A percentile compares a stretch with the other conserved stretches of the same genome.
These are phyloP conservation scores for Balansia obtecta DNA, from an alignment of 2,329 filamentous ascomycete species.

Conservation along the genomic window DNA sequence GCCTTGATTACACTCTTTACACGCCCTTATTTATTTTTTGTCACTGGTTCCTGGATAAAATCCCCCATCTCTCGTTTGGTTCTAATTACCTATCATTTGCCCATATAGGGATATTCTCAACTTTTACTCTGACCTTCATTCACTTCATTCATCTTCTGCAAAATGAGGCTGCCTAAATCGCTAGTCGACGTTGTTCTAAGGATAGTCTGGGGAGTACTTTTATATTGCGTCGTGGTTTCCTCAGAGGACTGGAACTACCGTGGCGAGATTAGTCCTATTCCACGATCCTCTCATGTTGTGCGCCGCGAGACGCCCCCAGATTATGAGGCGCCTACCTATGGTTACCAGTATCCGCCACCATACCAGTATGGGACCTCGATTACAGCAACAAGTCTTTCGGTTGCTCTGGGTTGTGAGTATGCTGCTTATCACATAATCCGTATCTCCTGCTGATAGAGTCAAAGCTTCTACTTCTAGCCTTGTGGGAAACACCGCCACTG, in stretches of 20 bases:
- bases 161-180: slow-evolving; percentile 1
- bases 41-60: slow-evolving; percentile 3
- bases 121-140: background rate
- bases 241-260: background rate
- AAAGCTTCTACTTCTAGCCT: background rate
- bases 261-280: background rate
- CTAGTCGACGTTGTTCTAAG: background rate
- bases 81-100: background rate
- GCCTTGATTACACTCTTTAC: background rate
- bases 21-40: background rate
- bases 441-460: background rate
- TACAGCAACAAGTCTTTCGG: background rate
- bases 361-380: slow-evolving; percentile 10
- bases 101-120: background rate
- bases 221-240: slow-evolving; percentile 5
- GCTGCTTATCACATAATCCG: background rate
- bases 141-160: background rate
- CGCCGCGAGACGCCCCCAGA: slow-evolving; percentile 5
- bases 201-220: slow-evolving; percentile 1
- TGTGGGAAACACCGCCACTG: background rate
- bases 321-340: slow-evolving; percentile 10
- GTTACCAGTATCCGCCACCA: slow-evolving; percentile 10
- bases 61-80: background rate
- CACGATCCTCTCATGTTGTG: background rate
- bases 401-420: slow-evolving; percentile 7